These are phyloP conservation scores for Clarireedia hainanense DNA, from an alignment of 2,329 filamentous ascomycete genomes.

Conservation along the genomic window DNA sequence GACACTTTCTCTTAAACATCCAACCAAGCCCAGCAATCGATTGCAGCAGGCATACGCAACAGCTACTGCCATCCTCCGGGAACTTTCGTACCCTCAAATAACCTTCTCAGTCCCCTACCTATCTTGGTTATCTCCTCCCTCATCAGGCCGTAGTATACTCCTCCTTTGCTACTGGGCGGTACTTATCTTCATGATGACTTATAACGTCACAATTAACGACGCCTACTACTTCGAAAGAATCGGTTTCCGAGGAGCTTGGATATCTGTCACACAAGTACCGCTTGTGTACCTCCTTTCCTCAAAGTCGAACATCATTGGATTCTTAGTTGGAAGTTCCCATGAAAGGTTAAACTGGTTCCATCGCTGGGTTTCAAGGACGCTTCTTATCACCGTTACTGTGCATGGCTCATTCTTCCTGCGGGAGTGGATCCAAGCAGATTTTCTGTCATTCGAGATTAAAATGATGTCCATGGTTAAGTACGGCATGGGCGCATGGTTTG, in stretches of 20 bases:
- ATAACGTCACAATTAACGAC: constrained; percentile 41
- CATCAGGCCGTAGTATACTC: constrained; percentile 47
- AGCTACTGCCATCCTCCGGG: constrained; percentile 47
- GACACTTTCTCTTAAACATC: constrained; percentile 32
- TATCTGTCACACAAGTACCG: constrained; percentile 56
- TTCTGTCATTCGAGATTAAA: constrained; percentile 49
- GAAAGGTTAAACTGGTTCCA: constrained; percentile 68
- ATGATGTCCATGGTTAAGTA: constrained; percentile 60
- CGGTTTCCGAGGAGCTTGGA: constrained; percentile 61
- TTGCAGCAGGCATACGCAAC: constrained; percentile 49
- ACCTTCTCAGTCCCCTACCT: constrained; percentile 39
- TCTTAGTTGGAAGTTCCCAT: constrained; percentile 54
- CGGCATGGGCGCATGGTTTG: constrained; percentile 57
- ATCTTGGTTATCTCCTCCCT: constrained; percentile 50
- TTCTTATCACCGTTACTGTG: constrained; percentile 59
- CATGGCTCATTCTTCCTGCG: constrained; percentile 64
- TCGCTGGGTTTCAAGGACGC: constrained; percentile 61
- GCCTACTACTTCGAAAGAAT: constrained; percentile 55
- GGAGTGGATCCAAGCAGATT: constrained; percentile 53
- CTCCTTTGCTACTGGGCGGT: constrained; percentile 51
- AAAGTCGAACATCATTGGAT: constrained; percentile 52
- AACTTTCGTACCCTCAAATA: constrained; percentile 48
- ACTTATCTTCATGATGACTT: constrained; percentile 49
- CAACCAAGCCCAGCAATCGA: constrained; percentile 42
- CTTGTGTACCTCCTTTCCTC: constrained; percentile 55